phyloP scores from a whole-genome alignment of 1,284 basidiomycete species.

The Inonotus hispidus region DNA sequence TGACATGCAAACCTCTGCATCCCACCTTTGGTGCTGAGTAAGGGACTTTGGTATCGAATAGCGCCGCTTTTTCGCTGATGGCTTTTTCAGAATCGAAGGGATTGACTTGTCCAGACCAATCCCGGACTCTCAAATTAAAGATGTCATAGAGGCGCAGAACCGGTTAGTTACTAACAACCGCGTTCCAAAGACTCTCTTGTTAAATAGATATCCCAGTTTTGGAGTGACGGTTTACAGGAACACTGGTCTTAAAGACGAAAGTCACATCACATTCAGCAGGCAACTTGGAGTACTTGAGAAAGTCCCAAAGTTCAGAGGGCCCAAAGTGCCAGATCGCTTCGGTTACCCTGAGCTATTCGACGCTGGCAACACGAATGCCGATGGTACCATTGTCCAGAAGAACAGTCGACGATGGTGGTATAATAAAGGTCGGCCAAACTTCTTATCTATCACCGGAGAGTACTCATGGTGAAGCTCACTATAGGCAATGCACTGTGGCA shows the following conservation, averaged over 20 bases:
- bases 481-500: conserved; percentile 26
- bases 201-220: conserved; percentile 16
- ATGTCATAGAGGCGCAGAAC: conserved; percentile 19
- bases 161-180: conserved; percentile 1
- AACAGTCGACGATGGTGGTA: conserved; percentile 21
- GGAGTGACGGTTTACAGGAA: conserved; percentile 26
- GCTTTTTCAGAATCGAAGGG: conserved; percentile 18
- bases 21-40: conserved; percentile 23
- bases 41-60: background rate
- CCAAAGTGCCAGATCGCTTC: conserved; percentile 20
- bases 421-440: conserved; percentile 17
- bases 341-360: conserved; percentile 23
- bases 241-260: conserved; percentile 23
- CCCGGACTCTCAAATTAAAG: conserved; percentile 12
- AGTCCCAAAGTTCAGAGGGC: conserved; percentile 21
- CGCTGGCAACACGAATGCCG: conserved; percentile 21
- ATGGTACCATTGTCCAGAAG: conserved; percentile 21
- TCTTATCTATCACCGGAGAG: background rate
- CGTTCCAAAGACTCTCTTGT: background rate
- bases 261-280: conserved; percentile 24
- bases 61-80: background rate
- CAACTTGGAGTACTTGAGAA: conserved; percentile 24
- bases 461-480: background rate
- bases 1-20: conserved; percentile 22
- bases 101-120: conserved; percentile 23